Evolutionary conservation across 352 stramenopile genomes (phyloP), one percentile per base, ranked within the genome.

Genomic region (Globisporangium acanthophoron): DNA sequence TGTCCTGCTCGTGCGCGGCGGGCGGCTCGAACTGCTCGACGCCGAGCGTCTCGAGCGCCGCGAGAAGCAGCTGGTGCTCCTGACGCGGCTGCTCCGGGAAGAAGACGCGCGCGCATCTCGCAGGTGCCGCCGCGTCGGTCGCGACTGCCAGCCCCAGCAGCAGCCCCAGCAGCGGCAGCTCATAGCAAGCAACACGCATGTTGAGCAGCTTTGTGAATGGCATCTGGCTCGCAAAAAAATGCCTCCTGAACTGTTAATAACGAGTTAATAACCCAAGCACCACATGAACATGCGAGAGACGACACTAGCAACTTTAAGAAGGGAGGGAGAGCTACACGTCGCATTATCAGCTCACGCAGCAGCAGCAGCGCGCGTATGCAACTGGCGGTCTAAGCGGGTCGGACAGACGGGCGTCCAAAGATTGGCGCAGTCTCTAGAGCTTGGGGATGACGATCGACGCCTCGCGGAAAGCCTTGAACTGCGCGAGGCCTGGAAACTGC

Each of bases 401-500:
- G 55, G 35, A 64, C 41, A 46, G 37, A 58, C 33, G 52, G 45
- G 51, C 24, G 6, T 50, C 18, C 12, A 47, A 3, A 24, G 16
- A 4, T 33, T 13, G 43, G 31, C 12, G 7, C 51, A 24, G 8
- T 33, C n/a, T 59, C 54, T 51, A 67, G 41, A 93, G 60, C 76
- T 91, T 90, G 44, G 83, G 80, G 53, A 93, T 81, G 56, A 73
- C 60, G 62, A 93, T 85, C 24, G 64, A 39, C 6, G 84, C 80
- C 24, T 92, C 77, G 40, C 83, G 83, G 74, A 94, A 92, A 53
- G 78, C 69, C 67, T 89, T 79, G 70, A 94, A 94, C 11, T 66
- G 68, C 40, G 76, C 69, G 27, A 94, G 78, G 11, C 78, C 83
- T 3, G 85, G 85, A 85, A 99, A 90, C 85, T 98, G 65, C 80